Evolutionary conservation across 257 asterid genomes (phyloP), one percentile per base, ranked within the genome.

Genomic region (Ajuga chamaepitys): DNA sequence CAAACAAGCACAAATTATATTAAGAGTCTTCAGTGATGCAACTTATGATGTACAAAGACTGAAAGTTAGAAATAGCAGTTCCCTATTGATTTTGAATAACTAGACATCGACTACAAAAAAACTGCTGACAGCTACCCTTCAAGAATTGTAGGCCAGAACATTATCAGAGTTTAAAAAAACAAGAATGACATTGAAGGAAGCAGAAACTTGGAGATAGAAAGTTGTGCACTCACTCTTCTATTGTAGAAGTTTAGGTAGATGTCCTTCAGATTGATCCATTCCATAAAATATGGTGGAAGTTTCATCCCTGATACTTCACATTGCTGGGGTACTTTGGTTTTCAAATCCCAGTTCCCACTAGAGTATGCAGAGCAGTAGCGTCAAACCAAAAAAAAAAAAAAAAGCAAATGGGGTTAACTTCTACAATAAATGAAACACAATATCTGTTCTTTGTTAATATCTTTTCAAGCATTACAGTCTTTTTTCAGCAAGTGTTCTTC

Each of bases 311-410:
- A 77, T 16, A 83, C 87, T 62, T 71, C 71, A 74, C 99, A 93
- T 68, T 93, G 99, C 80, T 86, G 86, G 18, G 99, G 99, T 37
- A 89, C 67, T 78, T 88, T 86, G 32, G 97, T 89, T 72, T 93
- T 93, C 89, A 93, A 58, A 75, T 93, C 99, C 99, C 99, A 93
- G 70, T 88, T 93, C 65, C 99, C 99, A 64, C 97, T 93, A 61
- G 62, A 53, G 28, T 66, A 71, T 16, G 70, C 4, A 73, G 54
- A 66, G 67, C 56, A 65, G 20, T 66, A 34, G 47, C 60, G 62
- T 73, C 58, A 79, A 67, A 57, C 42, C n/a, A n/a, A n/a, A n/a
- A n/a, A 56, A 34, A 72, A 60, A 4, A 53, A 63, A 17, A 60
- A 1, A 52, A 64, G 57, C 68, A 58, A 54, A 42, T 12, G 14